Evolutionary conservation across 257 asterid genomes (phyloP), one percentile per base, ranked within the genome.

Genomic region (Penstemon davidsonii): DNA sequence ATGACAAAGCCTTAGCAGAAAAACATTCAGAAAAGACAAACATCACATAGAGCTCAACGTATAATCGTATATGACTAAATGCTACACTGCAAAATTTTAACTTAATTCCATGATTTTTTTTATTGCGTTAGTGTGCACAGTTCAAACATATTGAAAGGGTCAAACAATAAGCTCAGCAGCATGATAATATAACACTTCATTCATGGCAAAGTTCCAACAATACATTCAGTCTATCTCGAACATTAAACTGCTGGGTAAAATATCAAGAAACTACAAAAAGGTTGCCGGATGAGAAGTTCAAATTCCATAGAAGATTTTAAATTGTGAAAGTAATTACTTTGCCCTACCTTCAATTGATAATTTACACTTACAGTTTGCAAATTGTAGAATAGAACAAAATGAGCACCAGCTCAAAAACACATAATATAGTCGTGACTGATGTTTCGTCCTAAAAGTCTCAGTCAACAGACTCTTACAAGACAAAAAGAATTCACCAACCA

Each of bases 201-300:
- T 3, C 9, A 19, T 5, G n/a, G 2, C 38, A 33, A 45, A 33
- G 2, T 43, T 39, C 44, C 12, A 47, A 63, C 38, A 49, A 15
- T 37, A n/a, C 58, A 47, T 42, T 45, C n/a, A 68, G 69, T 37
- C 43, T 43, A 37, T 49, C 38, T 45, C 60, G 49, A 42, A 41
- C 10, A 59, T 50, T 55, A 45, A 64, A 7, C 43, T 42, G 8
- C 63, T 5, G 47, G 13, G 38, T 63, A 63, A 55, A 47, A 46
- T 58, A 43, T 5, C 19, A 60, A 60, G 55, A 55, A 62, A 33
- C 47, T 53, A 63, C 7, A 33, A 66, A 62, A 19, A 71, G 65
- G 52, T 55, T 71, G 52, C 52, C 0, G n/a, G 8, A 8, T 19
- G 15, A 37, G 9, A 51, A 43, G 19, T 6, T 25, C 50, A 15